Evolutionary conservation across 2,329 filamentous ascomycete genomes (phyloP), one percentile per base, ranked within the genome.

Genomic region (Phaeosphaeria sp.): DNA sequence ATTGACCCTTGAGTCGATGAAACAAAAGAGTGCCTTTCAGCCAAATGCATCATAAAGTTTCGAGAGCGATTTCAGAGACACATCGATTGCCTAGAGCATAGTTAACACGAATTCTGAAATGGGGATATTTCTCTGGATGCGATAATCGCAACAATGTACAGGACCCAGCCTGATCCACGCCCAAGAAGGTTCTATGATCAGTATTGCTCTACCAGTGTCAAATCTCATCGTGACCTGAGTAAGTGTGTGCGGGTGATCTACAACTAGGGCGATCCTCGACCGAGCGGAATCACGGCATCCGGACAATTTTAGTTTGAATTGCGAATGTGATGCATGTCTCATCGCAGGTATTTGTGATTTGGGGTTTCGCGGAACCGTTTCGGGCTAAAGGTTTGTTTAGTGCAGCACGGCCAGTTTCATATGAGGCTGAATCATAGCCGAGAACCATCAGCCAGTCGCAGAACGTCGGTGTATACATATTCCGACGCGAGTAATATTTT

Each of bases 331-430:
- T 66, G 66, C 66, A 61, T 49, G 36, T 46, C 50, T 44, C 49
- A 51, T 52, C 46, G 49, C 47, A 18, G 49, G 57, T 55, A 25
- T 48, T 61, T 64, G 55, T 62, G 49, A 50, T 55, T 47, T 60
- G 49, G 45, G 55, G 64, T 72, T 69, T 70, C 63, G 67, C 49
- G 61, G 47, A 53, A 46, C 64, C 57, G 50, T 51, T 64, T 67
- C 64, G 39, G 57, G 62, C 46, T 33, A 55, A 56, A 57, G 54
- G 59, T 66, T 61, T 63, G 55, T 65, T 67, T 73, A 55, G 67
- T 68, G 73, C 66, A 63, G 65, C 72, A 74, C 61, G 53, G 54
- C 48, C 45, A 36, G 74, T 76, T 75, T 76, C 74, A 75, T 25
- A 49, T 42, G 30, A 49, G 45, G 46, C 42, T 45, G 44, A 50